Conservation (phyloP, 2,329 filamentous ascomycete species). For the Fusarium nelsonii region DNA sequence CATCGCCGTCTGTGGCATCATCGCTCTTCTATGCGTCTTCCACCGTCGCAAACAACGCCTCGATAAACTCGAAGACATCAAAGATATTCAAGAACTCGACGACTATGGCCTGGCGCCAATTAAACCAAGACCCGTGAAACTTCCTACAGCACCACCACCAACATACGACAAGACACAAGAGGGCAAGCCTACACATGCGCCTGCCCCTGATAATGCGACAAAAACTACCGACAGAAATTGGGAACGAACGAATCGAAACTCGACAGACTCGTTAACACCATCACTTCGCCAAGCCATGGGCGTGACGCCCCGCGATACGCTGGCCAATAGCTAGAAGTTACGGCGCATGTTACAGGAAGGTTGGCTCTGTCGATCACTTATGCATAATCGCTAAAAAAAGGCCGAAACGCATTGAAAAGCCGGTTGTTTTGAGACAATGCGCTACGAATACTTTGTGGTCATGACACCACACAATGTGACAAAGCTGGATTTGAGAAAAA, state of each 20-base stretch:
- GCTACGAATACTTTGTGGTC: not conserved
- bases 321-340: conserved; percentile 27
- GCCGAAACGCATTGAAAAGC: conserved; percentile 2
- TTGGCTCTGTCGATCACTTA: conserved; percentile 20
- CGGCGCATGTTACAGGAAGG: not conserved
- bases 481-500: not conserved
- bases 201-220: not conserved
- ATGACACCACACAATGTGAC: not conserved
- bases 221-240: conserved; percentile 15
- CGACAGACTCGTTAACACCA: conserved; percentile 42
- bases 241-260: conserved; percentile 26
- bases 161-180: conserved; percentile 25
- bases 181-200: not conserved
- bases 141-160: conserved; percentile 40
- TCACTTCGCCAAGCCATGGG: conserved; percentile 44
- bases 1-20: conserved; percentile 26
- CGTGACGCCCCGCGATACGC: conserved; percentile 36
- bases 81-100: conserved; percentile 46
- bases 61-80: conserved; percentile 43
- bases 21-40: conserved; percentile 36
- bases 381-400: conserved; percentile 5
- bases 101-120: conserved; percentile 43
- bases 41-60: conserved; percentile 39
- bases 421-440: conserved; percentile 19
- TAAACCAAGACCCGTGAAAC: conserved; percentile 7